Percentiles rank a stretch among this genome's conserved stretches.
These are phyloP conservation scores for Suhomyces sp. DNA, from an alignment of 805 yeast genomes.

Conservation along the genomic window DNA sequence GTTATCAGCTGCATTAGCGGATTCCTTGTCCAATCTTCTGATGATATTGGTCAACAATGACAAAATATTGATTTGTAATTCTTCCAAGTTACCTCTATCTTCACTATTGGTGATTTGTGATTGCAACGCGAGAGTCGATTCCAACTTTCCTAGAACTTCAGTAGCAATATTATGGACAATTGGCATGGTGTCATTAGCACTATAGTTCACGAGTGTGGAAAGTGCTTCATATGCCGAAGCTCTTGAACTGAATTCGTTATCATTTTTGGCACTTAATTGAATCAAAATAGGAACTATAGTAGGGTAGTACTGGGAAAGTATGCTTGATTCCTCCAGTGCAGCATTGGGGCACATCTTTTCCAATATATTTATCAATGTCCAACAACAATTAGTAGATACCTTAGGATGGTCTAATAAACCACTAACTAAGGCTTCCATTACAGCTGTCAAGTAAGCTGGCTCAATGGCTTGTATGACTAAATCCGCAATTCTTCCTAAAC, in stretches of 20 bases:
- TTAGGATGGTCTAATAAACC: conserved; percentile 93
- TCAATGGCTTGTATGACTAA: conserved; percentile 76
- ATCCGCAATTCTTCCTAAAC: conserved; percentile 94
- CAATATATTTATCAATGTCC: conserved; percentile 90
- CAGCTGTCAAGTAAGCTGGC: conserved; percentile 62
- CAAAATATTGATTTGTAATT: conserved; percentile 79
- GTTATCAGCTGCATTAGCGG: conserved; percentile 66
- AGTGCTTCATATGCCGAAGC: conserved; percentile 97
- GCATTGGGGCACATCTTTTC: conserved; percentile 73
- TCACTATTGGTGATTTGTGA: conserved; percentile 63
- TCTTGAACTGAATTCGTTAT: conserved; percentile 84
- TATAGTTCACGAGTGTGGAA: conserved; percentile 73
- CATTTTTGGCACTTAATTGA: conserved; percentile 65
- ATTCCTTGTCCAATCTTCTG: conserved; percentile 72
- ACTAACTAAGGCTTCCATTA: conserved; percentile 66
- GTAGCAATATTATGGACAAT: conserved; percentile 71
- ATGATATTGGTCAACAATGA: conserved; percentile 79
- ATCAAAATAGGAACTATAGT: conserved; percentile 68
- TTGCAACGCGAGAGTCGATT: conserved; percentile 58
- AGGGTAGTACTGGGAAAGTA: conserved; percentile 73
- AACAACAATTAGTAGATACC: conserved; percentile 95
- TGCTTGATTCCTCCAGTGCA: conserved; percentile 49
- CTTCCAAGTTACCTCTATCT: conserved; percentile 77
- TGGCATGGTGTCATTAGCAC: conserved; percentile 68
- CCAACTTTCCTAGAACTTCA: conserved; percentile 71